phyloP scores from a whole-genome alignment of 2,329 filamentous ascomycete genomes.

The Diaporthe sp. region DNA sequence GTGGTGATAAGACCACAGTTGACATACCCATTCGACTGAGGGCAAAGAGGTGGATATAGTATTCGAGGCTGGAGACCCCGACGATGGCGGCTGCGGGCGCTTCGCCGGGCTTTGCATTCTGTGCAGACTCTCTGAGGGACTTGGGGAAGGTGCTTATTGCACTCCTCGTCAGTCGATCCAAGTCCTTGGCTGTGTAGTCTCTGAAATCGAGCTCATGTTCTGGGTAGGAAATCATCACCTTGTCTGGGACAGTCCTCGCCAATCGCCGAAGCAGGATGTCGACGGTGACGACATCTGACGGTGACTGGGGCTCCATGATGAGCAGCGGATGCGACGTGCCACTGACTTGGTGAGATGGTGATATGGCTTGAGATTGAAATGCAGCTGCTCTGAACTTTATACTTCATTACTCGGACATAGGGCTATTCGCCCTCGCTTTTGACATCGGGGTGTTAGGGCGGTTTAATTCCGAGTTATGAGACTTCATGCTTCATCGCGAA shows the following conservation, averaged over 20 bases:
- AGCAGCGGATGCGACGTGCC: no score
- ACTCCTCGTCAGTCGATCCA: constrained; percentile 20
- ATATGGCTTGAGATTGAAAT: background rate
- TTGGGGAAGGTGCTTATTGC: constrained; percentile 6
- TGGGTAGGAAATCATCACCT: constrained; percentile 27
- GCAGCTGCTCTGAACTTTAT: background rate
- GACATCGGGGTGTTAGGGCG: no score
- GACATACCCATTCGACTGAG: constrained; percentile 27
- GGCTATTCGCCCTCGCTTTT: background rate
- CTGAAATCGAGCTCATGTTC: constrained; percentile 8
- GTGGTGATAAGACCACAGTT: constrained; percentile 13
- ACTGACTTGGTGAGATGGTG: background rate
- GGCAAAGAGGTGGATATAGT: constrained; percentile 1
- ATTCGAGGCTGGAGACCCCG: constrained; percentile 15
- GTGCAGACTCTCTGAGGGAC: constrained; percentile 4
- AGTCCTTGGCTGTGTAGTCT: constrained; percentile 1
- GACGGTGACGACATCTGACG: constrained; percentile 3
- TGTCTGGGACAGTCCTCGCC: background rate
- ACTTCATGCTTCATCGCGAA: background rate
- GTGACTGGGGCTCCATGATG: background rate
- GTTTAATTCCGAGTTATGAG: background rate
- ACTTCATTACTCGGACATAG: background rate
- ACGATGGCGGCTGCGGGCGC: constrained; percentile 16
- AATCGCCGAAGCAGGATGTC: background rate
- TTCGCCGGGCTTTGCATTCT: constrained; percentile 1